Evolutionary conservation across 2,329 filamentous ascomycete species (phyloP), one percentile per base, ranked within the genome.

Genomic region (Aspergillus luchuensis): DNA sequence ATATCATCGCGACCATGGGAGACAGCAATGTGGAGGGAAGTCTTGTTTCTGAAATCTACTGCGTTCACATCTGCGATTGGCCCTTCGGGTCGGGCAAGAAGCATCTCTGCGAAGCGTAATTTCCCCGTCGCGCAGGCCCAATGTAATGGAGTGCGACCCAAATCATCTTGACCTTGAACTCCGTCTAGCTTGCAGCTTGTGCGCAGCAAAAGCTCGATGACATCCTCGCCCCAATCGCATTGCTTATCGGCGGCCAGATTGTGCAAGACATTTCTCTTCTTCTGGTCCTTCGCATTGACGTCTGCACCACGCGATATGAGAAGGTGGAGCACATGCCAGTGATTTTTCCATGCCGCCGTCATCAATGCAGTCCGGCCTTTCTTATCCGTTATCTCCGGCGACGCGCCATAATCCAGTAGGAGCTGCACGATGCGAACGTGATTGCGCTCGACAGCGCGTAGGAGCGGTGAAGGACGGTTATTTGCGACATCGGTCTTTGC

Each of bases 91-190:
- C 72, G 65, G 15, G 68, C 73, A 5, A 85, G 73, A 28, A 87
- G 73, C 65, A 80, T 74, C 57, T 80, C 77, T 17, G 80, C 82
- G 10, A 86, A 74, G 33, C 78, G 76, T 53, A 79, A 73, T 66
- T 86, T 85, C 17, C 82, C 82, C 48, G 84, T 85, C 23, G 82
- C 84, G 38, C 83, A 85, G 1, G 85, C 84, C 84, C 84, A 87
- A 61, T 86, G 79, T 45, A 87, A 69, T 2, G 85, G 81, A 30
- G 82, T 84, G 11, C 85, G 78, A 8, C 81, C 80, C 21, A 81
- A 69, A 55, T 77, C 76, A 66, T 83, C 81, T 28, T 74, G 72
- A 0, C 75, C 77, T 1, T 69, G 69, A 4, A 67, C 66, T 6
- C 76, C 78, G 62, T 81, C 79, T 30, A 82, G 69, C 10, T 71